These are phyloP conservation scores for Cryptosporidium muris DNA, from an alignment of 169 alveolate genomes.

Conservation along the genomic window DNA sequence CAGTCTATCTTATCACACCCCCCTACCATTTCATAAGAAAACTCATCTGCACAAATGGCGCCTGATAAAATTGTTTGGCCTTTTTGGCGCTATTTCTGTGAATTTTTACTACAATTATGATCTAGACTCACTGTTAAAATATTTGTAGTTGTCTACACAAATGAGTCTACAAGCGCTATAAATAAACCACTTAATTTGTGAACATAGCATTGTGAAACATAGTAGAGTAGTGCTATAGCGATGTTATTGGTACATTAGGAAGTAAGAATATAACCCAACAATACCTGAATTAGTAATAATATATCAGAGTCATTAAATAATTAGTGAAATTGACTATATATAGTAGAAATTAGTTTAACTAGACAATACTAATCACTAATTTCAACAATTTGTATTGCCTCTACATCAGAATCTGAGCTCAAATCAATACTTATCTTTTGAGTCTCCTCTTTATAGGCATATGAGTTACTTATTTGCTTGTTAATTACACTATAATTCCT, in stretches of 20 bases:
- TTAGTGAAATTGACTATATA: neutral
- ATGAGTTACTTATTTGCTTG: neutral
- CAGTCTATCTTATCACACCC: slow-evolving; percentile 1
- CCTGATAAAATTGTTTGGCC: too few relatives aligned
- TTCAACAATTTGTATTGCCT: slow-evolving; percentile 31
- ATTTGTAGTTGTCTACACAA: too few relatives aligned
- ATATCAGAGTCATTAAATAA: neutral
- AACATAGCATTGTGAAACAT: too few relatives aligned
- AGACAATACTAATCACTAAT: slow-evolving; percentile 22
- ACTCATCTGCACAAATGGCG: too few relatives aligned
- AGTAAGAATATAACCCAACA: neutral
- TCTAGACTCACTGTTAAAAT: too few relatives aligned
- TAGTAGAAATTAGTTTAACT: neutral
- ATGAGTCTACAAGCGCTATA: too few relatives aligned
- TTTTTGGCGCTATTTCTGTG: too few relatives aligned
- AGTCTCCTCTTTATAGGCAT: neutral
- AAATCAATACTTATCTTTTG: neutral
- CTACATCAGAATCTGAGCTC: slow-evolving; percentile 1
- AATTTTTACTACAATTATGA: too few relatives aligned
- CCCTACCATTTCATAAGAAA: slow-evolving; percentile 18
- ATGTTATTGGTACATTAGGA: neutral
- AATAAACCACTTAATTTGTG: too few relatives aligned
- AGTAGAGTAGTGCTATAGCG: too few relatives aligned
- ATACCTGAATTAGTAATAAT: neutral
- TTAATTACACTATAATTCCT: neutral